Evolutionary conservation across 2,329 filamentous ascomycete genomes (phyloP).

Genomic region (Colletotrichum melonis): DNA sequence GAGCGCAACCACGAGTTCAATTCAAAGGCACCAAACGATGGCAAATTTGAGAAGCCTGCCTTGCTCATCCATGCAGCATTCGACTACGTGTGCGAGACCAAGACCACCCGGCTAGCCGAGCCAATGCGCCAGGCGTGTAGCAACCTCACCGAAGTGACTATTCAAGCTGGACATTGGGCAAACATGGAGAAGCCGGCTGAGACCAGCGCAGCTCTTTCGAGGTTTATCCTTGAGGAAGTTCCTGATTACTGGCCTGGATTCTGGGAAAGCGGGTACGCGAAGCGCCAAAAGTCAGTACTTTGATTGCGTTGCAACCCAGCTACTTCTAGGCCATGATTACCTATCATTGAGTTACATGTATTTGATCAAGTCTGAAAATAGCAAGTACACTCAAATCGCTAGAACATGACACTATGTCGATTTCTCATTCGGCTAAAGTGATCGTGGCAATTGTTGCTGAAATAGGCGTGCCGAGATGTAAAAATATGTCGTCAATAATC

Average conservation of each 20-base stretch:
- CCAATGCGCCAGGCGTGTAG: slow-evolving; percentile 46
- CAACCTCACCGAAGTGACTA: slow-evolving; percentile 50
- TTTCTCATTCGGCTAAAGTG: no score
- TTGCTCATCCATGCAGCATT: slow-evolving; percentile 49
- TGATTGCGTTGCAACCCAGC: background rate
- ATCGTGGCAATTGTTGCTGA: no score
- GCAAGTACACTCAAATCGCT: no score
- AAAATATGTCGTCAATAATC: no score
- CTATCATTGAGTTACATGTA: no score
- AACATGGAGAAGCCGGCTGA: slow-evolving; percentile 43
- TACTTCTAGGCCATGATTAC: no score
- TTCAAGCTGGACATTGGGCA: slow-evolving; percentile 50
- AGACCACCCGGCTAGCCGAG: slow-evolving; percentile 46
- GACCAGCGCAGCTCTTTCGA: slow-evolving; percentile 40
- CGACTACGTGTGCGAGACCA: slow-evolving; percentile 51
- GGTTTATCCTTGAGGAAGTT: slow-evolving; percentile 40
- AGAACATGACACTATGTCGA: no score
- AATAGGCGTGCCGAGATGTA: no score
- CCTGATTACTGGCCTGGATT: slow-evolving; percentile 26
- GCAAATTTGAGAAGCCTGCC: slow-evolving; percentile 48
- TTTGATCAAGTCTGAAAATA: no score
- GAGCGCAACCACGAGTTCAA: slow-evolving; percentile 53
- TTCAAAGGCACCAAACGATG: slow-evolving; percentile 39
- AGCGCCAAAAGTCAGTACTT: background rate
- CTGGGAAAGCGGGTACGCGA: slow-evolving; percentile 12